These are phyloP conservation scores for Sporothrix pallida DNA, from an alignment of 2,329 filamentous ascomycete species.

Conservation along the genomic window DNA sequence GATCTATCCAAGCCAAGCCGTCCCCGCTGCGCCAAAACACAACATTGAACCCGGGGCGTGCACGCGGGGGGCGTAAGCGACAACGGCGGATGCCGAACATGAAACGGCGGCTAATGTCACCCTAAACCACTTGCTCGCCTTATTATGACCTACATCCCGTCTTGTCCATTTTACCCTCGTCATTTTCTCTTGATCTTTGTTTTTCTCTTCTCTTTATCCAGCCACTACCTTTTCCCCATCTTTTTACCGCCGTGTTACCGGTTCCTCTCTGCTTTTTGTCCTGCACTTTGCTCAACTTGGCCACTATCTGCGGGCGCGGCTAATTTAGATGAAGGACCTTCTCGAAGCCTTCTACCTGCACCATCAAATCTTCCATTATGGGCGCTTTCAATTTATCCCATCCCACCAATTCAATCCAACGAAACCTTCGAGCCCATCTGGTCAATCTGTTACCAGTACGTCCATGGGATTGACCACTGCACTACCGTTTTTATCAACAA, in stretches of 20 bases:
- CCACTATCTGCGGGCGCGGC: constrained; percentile 19
- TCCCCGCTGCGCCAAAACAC: constrained; percentile 13
- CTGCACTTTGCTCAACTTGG: not conserved
- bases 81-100: constrained; percentile 25
- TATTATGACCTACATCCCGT: not conserved
- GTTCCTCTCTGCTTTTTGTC: not conserved
- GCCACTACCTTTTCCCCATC: not conserved
- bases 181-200: not conserved
- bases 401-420: not conserved
- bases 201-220: constrained; percentile 13
- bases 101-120: constrained; percentile 37
- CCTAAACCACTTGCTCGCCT: constrained; percentile 1
- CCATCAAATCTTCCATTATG: not conserved
- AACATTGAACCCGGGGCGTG: not conserved
- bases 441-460: not conserved
- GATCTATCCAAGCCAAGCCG: constrained; percentile 28
- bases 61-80: constrained; percentile 2
- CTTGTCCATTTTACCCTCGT: not conserved
- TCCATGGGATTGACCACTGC: not conserved
- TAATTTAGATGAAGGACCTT: constrained; percentile 37
- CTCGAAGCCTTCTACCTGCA: constrained; percentile 33
- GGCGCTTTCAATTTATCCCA: constrained; percentile 13
- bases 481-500: not conserved
- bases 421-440: not conserved
- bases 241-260: not conserved